Base-by-base conservation (phyloP, 805 yeast genomes). In the Saccharomycopsis babjevae region DNA sequence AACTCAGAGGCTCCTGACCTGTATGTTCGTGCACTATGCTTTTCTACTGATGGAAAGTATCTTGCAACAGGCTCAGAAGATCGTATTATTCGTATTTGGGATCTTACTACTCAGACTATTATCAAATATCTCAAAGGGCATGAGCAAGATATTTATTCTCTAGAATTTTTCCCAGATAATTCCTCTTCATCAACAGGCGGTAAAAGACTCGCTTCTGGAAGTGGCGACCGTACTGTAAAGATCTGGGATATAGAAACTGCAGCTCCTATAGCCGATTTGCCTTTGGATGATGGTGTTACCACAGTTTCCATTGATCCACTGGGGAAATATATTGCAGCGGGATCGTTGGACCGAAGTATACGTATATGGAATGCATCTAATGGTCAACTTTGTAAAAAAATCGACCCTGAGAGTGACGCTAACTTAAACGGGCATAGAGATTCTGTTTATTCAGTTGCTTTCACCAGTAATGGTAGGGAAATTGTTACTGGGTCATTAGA, bases 221-320 rank as follows among this genome's bases (percentile, higher is more conserved):
- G 96, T 16, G 99, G 99, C 61, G 99, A 93, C 75, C 83, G 96
- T 69, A 90, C 97, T 18, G 97, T 93, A 40, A 83, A 97, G 72
- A 87, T 94, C 70, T 93, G 99, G 99, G 97, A 93, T 73, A 81
- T 92, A 71, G 83, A 88, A 67, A 82, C 90, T 46, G 94, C 96
- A 28, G 91, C 89, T 75, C 89, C 97, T 72, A 84, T 91, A 25
- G 79, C 91, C 69, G 91, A 97, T 56, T 79, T 93, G 66, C 83
- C 91, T 18, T 92, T 93, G 68, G 97, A 93, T 74, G 98, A 93
- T 72, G 99, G 99, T 67, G 98, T 93, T 59, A 93, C 99, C 60
- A 93, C 99, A 0, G 97, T 93, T 55, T 97, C 97, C 22, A 93
- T 93, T 50, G 89, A 97, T 8, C 97, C 97, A 57, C 96, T 93